Conservation (phyloP, 2,329 filamentous ascomycete species). For the Aureobasidium lini region DNA sequence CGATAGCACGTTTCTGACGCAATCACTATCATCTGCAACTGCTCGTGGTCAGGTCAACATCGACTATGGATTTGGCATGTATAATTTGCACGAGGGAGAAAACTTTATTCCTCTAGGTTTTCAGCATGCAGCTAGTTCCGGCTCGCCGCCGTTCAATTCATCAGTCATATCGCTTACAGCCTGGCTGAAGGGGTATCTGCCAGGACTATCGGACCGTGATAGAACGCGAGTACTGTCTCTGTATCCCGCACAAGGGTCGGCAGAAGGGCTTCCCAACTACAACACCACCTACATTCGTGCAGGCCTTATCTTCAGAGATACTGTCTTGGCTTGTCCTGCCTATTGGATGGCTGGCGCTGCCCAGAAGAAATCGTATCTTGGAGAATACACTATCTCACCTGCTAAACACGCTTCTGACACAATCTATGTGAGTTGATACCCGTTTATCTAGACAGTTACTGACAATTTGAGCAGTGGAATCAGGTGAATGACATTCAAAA, state of each 20-base stretch:
- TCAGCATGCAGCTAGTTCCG: slow-evolving; percentile 25
- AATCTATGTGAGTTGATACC: not conserved
- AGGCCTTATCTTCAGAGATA: slow-evolving; percentile 51
- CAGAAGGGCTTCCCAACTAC: slow-evolving; percentile 42
- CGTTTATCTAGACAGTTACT: not conserved
- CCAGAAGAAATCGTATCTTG: slow-evolving; percentile 42
- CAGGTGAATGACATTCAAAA: slow-evolving; percentile 46
- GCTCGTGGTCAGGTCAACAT: slow-evolving; percentile 35
- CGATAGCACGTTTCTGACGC: slow-evolving; percentile 46
- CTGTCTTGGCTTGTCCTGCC: slow-evolving; percentile 52
- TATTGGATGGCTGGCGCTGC: slow-evolving; percentile 49
- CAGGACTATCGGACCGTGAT: slow-evolving; percentile 36
- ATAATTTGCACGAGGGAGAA: slow-evolving; percentile 57
- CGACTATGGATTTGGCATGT: slow-evolving; percentile 46
- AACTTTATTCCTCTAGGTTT: slow-evolving; percentile 52
- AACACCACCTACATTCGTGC: slow-evolving; percentile 47
- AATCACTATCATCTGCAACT: slow-evolving; percentile 40
- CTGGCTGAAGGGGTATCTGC: slow-evolving; percentile 51
- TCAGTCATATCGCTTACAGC: slow-evolving; percentile 42
- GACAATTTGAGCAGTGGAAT: slow-evolving; percentile 46
- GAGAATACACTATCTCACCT: slow-evolving; percentile 53
- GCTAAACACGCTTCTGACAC: not conserved
- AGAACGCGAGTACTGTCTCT: slow-evolving; percentile 34
- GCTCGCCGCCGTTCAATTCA: slow-evolving; percentile 39
- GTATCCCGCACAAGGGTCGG: slow-evolving; percentile 43